Conservation (phyloP, 768 basidiomycete genomes). For the Suillus spraguei region DNA sequence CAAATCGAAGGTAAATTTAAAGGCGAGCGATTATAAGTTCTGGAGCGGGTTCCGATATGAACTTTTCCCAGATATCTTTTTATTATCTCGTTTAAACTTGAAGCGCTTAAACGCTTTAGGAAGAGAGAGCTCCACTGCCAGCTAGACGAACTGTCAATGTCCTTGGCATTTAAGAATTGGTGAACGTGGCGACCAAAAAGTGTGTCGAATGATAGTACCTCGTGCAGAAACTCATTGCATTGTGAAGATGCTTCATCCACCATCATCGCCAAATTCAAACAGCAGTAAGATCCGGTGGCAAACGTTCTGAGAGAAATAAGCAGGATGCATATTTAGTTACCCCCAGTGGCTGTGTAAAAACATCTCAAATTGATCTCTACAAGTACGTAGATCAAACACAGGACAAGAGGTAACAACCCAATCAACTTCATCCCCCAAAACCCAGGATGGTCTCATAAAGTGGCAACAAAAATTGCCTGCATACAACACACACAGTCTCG, state of each 20-base stretch:
- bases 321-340: too few species aligned
- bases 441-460: neutral
- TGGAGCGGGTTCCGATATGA: neutral
- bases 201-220: neutral
- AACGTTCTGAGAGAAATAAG: too few species aligned
- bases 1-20: neutral
- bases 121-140: neutral
- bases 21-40: neutral
- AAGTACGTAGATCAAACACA: neutral
- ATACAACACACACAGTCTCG: neutral
- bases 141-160: neutral
- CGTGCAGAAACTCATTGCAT: neutral
- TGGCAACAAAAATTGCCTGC: neutral
- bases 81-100: neutral
- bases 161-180: neutral
- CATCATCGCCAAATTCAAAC: neutral
- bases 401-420: neutral
- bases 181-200: slow-evolving; percentile 2
- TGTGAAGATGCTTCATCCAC: neutral
- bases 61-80: neutral
- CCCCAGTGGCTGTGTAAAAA: neutral
- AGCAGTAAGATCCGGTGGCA: neutral
- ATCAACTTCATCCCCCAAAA: neutral
- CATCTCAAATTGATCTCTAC: neutral
- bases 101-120: neutral